Conservation (phyloP, 495 filamentous ascomycete species). For the Durotheca rogersii region DNA sequence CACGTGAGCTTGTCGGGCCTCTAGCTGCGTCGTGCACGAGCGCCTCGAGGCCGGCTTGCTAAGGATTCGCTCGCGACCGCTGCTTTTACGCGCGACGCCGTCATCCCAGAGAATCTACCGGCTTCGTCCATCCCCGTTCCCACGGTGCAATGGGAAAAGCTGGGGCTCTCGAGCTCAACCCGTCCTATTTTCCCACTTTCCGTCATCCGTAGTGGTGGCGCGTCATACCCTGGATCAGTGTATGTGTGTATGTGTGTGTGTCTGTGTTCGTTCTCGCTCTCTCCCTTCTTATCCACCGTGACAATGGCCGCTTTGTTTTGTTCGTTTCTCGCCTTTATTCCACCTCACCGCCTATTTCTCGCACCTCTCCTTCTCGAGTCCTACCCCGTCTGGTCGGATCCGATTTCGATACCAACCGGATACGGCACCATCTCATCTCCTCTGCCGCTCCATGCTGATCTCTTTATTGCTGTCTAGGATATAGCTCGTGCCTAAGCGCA, state of each 20-base stretch:
- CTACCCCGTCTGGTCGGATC: background rate
- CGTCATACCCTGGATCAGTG: slow-evolving; percentile 8
- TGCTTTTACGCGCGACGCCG: background rate
- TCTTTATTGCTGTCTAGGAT: slow-evolving; percentile 3
- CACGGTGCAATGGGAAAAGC: slow-evolving; percentile 28
- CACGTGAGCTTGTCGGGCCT: background rate
- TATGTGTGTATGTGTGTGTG: no score
- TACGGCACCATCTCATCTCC: background rate
- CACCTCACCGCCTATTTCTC: background rate
- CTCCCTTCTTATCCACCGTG: background rate
- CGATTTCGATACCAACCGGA: background rate
- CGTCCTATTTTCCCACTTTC: slow-evolving; percentile 16
- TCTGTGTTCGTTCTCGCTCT: no score
- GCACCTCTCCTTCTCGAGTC: background rate
- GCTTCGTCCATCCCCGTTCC: background rate
- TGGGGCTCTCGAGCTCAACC: slow-evolving; percentile 27
- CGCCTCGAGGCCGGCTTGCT: background rate
- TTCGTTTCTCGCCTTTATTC: background rate
- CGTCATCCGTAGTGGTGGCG: slow-evolving; percentile 25
- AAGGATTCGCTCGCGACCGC: background rate
- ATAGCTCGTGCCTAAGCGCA: background rate
- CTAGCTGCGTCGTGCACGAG: slow-evolving; percentile 1
- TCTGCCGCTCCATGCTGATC: slow-evolving; percentile 1
- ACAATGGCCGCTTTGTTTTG: slow-evolving; percentile 6
- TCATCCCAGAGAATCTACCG: background rate